Evolutionary conservation across 257 asterid genomes (phyloP), one percentile per base, ranked within the genome.

Genomic region (Avicennia marina): DNA sequence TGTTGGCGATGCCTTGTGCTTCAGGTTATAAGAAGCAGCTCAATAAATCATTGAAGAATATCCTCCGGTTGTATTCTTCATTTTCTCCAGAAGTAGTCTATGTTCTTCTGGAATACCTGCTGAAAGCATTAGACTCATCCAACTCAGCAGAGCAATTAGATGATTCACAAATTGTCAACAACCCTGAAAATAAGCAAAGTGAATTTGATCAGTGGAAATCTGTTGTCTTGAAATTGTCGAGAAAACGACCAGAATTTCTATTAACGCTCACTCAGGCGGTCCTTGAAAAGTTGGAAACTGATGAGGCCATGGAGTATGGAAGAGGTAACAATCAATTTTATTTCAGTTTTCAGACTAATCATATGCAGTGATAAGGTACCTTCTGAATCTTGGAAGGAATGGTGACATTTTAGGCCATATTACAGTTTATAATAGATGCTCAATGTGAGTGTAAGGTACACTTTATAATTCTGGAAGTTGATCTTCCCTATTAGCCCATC

Each of bases 21-120:
- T 49, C 89, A 90, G 95, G 87, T 76, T 74, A 74, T 31, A 85
- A 81, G 78, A 85, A 79, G 70, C 86, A 72, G 56, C 58, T 90
- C n/a, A 53, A 47, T 24, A 87, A 82, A 71, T 59, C 80, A 39
- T 40, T 88, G 73, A 83, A 76, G 74, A 76, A 72, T 58, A 58
- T 84, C 67, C 79, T 83, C 36, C 75, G 87, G 29, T 66, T 87
- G 63, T 87, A 84, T 78, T 75, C 86, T 68, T 87, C 95, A 52
- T 76, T 60, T 69, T 71, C 98, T 39, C 63, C 86, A 0, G 95
- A 87, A 70, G 88, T 90, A 29, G 82, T 78, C 43, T 60, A 81
- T 53, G 74, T 76, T 64, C 76, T 90, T 40, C 57, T 90, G 81
- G 88, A 87, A 63, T 73, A 79, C 69, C 74, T 90, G 77, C 68